Conservation (phyloP, 192 early-diverging fungal genomes). For the Martensiomyces pterosporus region DNA sequence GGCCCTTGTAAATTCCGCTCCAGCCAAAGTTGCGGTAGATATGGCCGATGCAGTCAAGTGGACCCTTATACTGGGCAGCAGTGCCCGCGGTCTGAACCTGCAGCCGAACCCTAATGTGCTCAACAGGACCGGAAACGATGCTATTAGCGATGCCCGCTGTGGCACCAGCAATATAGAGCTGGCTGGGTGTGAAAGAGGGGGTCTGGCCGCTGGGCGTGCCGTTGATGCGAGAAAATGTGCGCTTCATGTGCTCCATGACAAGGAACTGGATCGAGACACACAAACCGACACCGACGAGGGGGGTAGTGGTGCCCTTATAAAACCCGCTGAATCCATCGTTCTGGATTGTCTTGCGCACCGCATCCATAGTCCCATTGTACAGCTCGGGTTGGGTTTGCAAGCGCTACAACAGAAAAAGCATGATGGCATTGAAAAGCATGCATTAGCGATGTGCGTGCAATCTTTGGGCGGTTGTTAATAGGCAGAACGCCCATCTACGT, state of each 20-base stretch:
- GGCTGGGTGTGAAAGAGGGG: conserved; percentile 59
- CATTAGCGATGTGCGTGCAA: no score
- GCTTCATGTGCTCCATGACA: conserved; percentile 84
- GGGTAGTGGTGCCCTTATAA: conserved; percentile 94
- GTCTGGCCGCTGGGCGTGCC: conserved; percentile 40
- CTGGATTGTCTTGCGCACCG: conserved; percentile 74
- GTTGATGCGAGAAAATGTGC: conserved; percentile 64
- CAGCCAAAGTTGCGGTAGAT: conserved; percentile 74
- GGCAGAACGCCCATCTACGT: no score
- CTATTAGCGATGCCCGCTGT: conserved; percentile 85
- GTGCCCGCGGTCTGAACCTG: conserved; percentile 80
- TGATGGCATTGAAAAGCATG: no score
- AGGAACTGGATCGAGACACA: conserved; percentile 98
- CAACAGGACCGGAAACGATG: conserved; percentile 86
- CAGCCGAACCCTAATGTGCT: conserved; percentile 92
- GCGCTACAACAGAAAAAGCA: no score
- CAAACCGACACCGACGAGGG: conserved; percentile 88
- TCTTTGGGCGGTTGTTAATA: no score
- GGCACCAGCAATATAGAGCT: conserved; percentile 86
- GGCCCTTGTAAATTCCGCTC: conserved; percentile 85
- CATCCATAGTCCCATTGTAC: conserved; percentile 84
- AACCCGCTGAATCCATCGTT: conserved; percentile 81
- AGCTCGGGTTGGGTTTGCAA: conserved; percentile 86
- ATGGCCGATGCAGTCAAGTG: conserved; percentile 78
- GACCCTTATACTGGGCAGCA: conserved; percentile 61